Percentiles rank a stretch among this genome's conserved stretches.
phyloP scores from a whole-genome alignment of 768 basidiomycete species.

The Multifurca ochricompacta region DNA sequence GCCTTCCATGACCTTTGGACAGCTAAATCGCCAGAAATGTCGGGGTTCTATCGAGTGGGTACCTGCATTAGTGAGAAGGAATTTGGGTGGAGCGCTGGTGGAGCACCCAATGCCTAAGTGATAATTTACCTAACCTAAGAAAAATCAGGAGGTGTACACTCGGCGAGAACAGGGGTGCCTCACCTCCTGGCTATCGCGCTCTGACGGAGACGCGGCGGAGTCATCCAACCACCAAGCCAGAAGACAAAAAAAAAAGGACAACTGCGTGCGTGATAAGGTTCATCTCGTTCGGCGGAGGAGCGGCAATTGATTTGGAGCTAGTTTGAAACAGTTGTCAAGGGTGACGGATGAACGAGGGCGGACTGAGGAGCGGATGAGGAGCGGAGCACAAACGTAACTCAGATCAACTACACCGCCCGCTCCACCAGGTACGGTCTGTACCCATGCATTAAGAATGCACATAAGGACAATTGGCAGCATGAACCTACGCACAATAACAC shows the following conservation, averaged over 20 bases:
- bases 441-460: neutral
- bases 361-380: neutral
- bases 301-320: neutral
- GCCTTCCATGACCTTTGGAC: neutral
- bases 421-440: neutral
- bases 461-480: neutral
- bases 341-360: neutral
- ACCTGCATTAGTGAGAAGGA: too few species aligned
- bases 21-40: neutral
- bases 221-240: too few species aligned
- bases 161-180: too few species aligned
- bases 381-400: neutral
- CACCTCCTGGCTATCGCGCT: too few species aligned
- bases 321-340: neutral
- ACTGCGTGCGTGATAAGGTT: too few species aligned
- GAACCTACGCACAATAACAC: neutral
- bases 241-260: neutral
- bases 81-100: too few species aligned
- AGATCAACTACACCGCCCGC: neutral
- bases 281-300: too few species aligned
- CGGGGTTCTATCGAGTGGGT: too few species aligned
- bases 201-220: neutral
- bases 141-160: neutral
- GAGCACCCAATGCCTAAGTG: too few species aligned
- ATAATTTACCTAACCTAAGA: neutral